Conservation (phyloP, 2,329 filamentous ascomycete genomes). For the Clonostachys rhizophaga region DNA sequence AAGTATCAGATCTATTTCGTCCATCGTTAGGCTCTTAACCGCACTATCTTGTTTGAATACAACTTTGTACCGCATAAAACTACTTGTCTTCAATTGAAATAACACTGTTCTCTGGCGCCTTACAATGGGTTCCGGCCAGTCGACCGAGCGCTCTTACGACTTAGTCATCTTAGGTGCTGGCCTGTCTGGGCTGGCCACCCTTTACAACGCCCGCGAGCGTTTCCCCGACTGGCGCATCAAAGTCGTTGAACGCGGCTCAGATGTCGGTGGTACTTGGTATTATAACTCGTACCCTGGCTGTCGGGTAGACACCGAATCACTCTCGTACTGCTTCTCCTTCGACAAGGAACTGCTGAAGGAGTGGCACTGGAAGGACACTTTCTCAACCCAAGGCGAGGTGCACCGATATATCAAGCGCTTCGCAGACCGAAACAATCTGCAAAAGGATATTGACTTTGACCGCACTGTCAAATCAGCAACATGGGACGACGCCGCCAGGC, state of each 20-base stretch:
- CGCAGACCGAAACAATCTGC: conserved; percentile 27
- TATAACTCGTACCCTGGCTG: conserved; percentile 28
- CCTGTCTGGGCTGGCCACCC: too few relatives aligned
- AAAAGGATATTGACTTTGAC: conserved; percentile 32
- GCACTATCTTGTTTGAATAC: too few relatives aligned
- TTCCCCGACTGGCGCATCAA: conserved; percentile 1
- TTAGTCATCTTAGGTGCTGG: too few relatives aligned
- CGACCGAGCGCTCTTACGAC: too few relatives aligned
- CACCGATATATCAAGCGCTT: conserved; percentile 33
- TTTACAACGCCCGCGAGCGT: too few relatives aligned
- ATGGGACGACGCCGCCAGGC: conserved; percentile 21
- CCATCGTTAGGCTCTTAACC: too few relatives aligned
- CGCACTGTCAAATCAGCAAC: conserved; percentile 25
- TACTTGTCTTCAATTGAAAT: too few relatives aligned
- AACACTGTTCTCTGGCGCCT: too few relatives aligned
- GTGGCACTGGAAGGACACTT: conserved; percentile 30
- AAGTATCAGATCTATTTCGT: too few relatives aligned
- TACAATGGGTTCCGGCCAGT: too few relatives aligned
- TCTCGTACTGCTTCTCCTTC: conserved; percentile 16
- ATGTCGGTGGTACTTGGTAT: conserved; percentile 21
- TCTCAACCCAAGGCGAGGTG: conserved; percentile 24
- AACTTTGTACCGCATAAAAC: too few relatives aligned
- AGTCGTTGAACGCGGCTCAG: conserved; percentile 1
- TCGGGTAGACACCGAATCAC: conserved; percentile 18
- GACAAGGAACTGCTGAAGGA: conserved; percentile 23